Evolutionary conservation across 495 filamentous ascomycete genomes (phyloP), one percentile per base, ranked within the genome.

Genomic region (Achaetomiella virescens): DNA sequence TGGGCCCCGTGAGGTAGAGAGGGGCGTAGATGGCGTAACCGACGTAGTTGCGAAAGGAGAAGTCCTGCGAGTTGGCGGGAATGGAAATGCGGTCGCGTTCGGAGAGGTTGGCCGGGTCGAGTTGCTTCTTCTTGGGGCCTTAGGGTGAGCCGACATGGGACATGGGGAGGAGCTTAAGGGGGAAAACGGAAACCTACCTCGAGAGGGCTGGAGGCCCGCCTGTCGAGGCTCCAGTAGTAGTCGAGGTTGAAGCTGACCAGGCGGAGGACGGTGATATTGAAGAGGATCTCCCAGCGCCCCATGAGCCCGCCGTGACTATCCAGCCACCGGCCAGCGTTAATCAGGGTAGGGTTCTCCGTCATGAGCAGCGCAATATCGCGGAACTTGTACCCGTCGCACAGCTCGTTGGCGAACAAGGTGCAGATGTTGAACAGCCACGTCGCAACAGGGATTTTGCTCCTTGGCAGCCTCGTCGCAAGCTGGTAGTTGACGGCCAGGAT

Each of bases 201-300:
- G 44, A 96, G 69, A 20, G 87, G 81, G 61, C 83, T 91, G 38
- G 78, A 75, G 31, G 73, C 75, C 25, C 81, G 73, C 49, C 79
- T 78, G 61, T 89, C 80, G 0, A 88, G 70, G 59, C 89, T 91
- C 93, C 95, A 99, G 71, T 92, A 89, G 71, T 95, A 90, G 66
- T 99, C 93, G 63, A 99, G 72, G 68, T 97, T 97, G 80, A 96
- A 99, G 70, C 90, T 95, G 56, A 99, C 90, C 40, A 97, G 74
- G 21, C 93, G 83, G 38, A 99, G 74, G 6, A 96, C 81, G n/a
- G 93, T 97, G 57, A 99, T 82, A 61, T 97, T 99, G 79, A 99
- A 99, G 12, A 93, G 80, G 33, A 99, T 83, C 67, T 96, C 89
- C 93, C 93, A 99, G 56, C 91, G 80, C 2, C 86, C 76, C 64